Percentiles rank a stretch among this genome's conserved stretches.
These are phyloP conservation scores for Euclidium syriacum DNA, from an alignment of 345 rosid genomes.

Conservation along the genomic window DNA sequence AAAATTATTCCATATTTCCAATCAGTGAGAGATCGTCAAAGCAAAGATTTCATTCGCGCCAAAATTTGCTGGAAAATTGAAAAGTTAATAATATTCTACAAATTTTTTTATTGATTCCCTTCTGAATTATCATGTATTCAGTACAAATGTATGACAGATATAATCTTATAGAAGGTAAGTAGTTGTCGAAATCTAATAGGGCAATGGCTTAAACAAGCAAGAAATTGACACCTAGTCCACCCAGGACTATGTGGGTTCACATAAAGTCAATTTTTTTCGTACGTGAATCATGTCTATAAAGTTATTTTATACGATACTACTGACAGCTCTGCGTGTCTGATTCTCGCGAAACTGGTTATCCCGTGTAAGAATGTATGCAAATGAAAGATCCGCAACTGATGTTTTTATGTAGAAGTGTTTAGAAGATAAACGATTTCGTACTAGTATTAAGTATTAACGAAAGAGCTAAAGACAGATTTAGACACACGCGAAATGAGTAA, in stretches of 20 bases:
- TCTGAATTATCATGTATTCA: conserved; percentile 2
- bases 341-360: no score
- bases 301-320: background rate
- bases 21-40: conserved; percentile 21
- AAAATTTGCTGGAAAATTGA: conserved; percentile 1
- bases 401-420: no score
- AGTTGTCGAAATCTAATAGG: conserved; percentile 26
- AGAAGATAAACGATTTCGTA: no score
- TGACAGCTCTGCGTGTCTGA: no score
- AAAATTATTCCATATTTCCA: conserved; percentile 23
- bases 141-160: conserved; percentile 15
- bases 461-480: no score
- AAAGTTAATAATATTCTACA: conserved; percentile 2
- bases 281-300: conserved; percentile 18
- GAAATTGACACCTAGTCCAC: conserved; percentile 22
- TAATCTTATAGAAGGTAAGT: conserved; percentile 9
- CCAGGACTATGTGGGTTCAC: conserved; percentile 13
- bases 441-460: no score
- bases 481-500: no score
- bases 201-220: background rate
- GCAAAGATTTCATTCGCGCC: conserved; percentile 20
- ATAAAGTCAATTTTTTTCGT: background rate
- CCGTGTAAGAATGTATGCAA: no score
- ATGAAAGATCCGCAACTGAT: no score
- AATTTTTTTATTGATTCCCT: conserved; percentile 8